Conservation (phyloP, 1,139 yeast genomes). For the Diutina rugosa region DNA sequence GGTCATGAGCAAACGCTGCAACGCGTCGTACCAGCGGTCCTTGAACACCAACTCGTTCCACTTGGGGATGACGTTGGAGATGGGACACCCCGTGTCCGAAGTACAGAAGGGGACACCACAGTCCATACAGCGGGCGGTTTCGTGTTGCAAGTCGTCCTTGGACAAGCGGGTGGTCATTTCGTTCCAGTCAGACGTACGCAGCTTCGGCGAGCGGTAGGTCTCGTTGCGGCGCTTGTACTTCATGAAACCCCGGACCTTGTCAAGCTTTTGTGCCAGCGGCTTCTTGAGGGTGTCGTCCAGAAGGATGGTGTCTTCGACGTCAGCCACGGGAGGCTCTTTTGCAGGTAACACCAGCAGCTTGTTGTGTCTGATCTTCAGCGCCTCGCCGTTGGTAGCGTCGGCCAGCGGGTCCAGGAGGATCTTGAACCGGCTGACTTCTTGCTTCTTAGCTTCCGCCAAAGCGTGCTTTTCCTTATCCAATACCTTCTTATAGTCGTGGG, state of each 20-base stretch:
- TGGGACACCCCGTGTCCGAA: constrained; percentile 96
- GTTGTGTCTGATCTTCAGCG: constrained; percentile 36
- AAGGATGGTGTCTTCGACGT: constrained; percentile 77
- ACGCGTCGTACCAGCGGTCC: constrained; percentile 91
- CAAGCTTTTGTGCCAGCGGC: constrained; percentile 46
- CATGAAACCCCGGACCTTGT: constrained; percentile 84
- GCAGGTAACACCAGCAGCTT: constrained; percentile 22
- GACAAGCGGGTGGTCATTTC: constrained; percentile 76
- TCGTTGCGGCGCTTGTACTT: constrained; percentile 85
- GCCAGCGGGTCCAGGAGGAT: constrained; percentile 73
- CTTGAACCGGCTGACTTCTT: constrained; percentile 43
- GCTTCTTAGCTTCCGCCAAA: constrained; percentile 55
- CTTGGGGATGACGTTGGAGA: constrained; percentile 92
- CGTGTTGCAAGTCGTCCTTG: constrained; percentile 76
- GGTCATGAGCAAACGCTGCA: constrained; percentile 86
- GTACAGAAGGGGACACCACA: constrained; percentile 99
- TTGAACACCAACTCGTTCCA: constrained; percentile 95
- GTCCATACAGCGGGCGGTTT: constrained; percentile 99
- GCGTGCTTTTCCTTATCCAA: constrained; percentile 66
- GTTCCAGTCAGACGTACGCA: constrained; percentile 83
- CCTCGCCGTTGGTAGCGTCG: constrained; percentile 84
- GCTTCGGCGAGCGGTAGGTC: constrained; percentile 65
- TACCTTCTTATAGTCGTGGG: constrained; percentile 82
- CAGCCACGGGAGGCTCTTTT: constrained; percentile 77
- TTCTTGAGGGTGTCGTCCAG: constrained; percentile 56